Base-by-base conservation (phyloP, 164 flowering plant genomes). In the Magnolia kwangsiensis region DNA sequence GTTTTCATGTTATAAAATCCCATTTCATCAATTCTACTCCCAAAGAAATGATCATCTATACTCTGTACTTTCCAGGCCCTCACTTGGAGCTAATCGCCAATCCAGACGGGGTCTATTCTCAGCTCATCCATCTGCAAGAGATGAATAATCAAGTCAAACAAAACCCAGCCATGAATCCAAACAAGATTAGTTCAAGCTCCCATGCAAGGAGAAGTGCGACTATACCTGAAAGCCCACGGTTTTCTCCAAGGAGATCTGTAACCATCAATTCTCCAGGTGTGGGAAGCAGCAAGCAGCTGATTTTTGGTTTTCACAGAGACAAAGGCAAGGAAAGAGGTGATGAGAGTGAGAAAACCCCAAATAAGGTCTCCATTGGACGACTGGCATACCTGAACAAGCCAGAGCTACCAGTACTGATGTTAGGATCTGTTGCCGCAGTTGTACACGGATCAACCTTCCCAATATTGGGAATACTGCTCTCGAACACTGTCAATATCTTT, bases 361-460 rank as follows among this genome's bases (percentile, higher is more conserved):
- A 72, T 8, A 73, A 75, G 2, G 87, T 85, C 27, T 77, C 90
- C 0, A 51, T 89, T 7, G 73, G 21, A 72, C 83, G 88, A 8
- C 76, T 92, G 10, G 93, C 89, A 9, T 50, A 61, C 49, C 72
- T 89, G 73, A 89, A 89, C 83, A 88, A 84, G 74, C 89, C 94
- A 65, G 97, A 92, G 84, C 0, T 85, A 7, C 87, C 87, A 55
- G 50, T 78, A 73, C 63, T 92, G 76, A n/a, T 90, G 16, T 61
- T 88, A 49, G 95, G 92, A 67, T 74, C 84, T 13, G 3, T 83
- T 4, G 92, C 85, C 61, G 91, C 95, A 65, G 77, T 65, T 2
- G 29, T 86, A 8, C 83, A 87, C 50, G 97, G 97, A 2, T 50
- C 86, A 0, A 49, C 86, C 18, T 84, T 84, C 67, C 97, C 97